Conservation (phyloP, 305 asterid species). For the Rubia peregrina region DNA sequence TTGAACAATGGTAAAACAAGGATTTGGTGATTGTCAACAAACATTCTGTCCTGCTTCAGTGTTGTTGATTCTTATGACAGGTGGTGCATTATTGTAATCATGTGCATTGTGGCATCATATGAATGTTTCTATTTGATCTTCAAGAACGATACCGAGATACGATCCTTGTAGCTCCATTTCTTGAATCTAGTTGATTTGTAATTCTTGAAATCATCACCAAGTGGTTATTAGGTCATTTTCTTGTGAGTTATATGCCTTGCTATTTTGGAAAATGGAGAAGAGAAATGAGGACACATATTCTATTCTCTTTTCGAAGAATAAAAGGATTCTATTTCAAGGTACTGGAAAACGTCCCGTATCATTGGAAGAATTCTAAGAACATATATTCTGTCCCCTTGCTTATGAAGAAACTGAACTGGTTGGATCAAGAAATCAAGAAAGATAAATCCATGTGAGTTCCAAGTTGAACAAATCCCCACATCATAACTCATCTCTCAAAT, state of each 20-base stretch:
- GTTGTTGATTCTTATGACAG: constrained; percentile 21
- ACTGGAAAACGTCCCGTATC: no score
- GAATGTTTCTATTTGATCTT: neutral
- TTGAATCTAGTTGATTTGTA: neutral
- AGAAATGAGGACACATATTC: no score
- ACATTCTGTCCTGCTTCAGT: constrained; percentile 11
- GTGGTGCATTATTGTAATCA: constrained; percentile 20
- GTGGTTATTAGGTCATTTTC: neutral
- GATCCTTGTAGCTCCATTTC: neutral
- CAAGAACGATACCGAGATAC: neutral
- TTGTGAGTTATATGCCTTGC: neutral
- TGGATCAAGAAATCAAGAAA: constrained; percentile 1
- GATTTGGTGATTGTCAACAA: constrained; percentile 11
- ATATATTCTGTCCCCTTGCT: neutral
- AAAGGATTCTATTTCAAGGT: no score
- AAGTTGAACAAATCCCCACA: neutral
- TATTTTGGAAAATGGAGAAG: no score
- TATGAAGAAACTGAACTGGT: neutral
- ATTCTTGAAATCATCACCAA: neutral
- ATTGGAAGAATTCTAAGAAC: neutral
- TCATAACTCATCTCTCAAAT: neutral
- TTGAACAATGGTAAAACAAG: constrained; percentile 12
- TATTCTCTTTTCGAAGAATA: no score
- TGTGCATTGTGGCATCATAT: constrained; percentile 18
- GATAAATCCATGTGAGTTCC: neutral